Percentiles rank a stretch among this genome's conserved stretches.
These are phyloP conservation scores for Persicaria maculosa DNA, from an alignment of 148 eudicot species.

Conservation along the genomic window DNA sequence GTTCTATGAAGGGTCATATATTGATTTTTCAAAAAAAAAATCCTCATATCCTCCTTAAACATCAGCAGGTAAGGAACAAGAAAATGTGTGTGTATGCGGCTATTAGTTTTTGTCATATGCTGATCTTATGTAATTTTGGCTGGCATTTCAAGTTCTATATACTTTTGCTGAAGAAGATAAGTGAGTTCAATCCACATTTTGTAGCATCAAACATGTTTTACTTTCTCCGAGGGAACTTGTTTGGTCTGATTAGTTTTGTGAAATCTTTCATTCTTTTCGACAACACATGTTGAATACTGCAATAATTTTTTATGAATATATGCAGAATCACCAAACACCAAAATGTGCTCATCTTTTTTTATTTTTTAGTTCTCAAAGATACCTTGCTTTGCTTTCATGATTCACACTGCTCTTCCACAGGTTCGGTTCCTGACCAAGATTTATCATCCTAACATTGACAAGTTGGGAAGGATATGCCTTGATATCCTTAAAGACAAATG, in stretches of 20 bases:
- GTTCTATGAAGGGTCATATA: too few species aligned
- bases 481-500: slow-evolving; percentile 16
- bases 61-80: too few species aligned
- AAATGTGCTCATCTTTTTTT: neutral
- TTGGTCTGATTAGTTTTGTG: neutral
- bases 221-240: neutral
- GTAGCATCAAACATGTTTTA: too few species aligned
- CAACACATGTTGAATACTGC: neutral
- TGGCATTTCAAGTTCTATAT: too few species aligned
- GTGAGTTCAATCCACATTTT: too few species aligned
- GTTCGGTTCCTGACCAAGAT: slow-evolving; percentile 70
- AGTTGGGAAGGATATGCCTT: slow-evolving; percentile 20
- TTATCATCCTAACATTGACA: slow-evolving; percentile 69
- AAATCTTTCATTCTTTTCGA: neutral
- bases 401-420: slow-evolving; percentile 21
- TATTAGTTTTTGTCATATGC: too few species aligned
- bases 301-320: neutral
- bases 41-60: too few species aligned
- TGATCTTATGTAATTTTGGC: too few species aligned
- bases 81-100: too few species aligned
- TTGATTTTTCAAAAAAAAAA: too few species aligned
- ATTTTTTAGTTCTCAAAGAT: neutral
- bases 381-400: neutral
- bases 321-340: neutral
- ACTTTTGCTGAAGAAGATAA: too few species aligned